Evolutionary conservation across 1,284 basidiomycete species (phyloP), one percentile per base, ranked within the genome.

Genomic region (Pseudozyma hubeiensis): DNA sequence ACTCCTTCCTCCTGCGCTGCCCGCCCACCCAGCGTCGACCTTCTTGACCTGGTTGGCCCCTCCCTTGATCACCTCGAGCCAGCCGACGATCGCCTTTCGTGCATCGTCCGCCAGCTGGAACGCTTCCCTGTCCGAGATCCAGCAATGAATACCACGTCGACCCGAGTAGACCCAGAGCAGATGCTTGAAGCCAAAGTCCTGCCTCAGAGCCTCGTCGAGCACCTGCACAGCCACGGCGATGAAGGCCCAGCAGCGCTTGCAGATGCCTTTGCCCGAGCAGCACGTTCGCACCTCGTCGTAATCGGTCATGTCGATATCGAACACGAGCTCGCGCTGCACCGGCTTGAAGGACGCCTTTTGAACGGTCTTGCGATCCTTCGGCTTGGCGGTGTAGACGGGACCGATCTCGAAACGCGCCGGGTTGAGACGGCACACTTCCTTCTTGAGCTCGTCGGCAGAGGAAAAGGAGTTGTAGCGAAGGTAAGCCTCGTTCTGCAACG

Each of bases 281-380:
- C 97, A 99, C 0, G 93, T 97, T 53, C 97, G 91, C 80, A 99
- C 90, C 63, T 91, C 88, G 85, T 99, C 97, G 86, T 99, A 99
- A 86, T 99, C 96, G 16, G 96, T 97, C 95, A 99, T 97, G 86
- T 99, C 96, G 84, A 99, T 97, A 90, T 99, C 97, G 82, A 99
- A 97, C 1, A 99, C 97, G 34, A 99, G 90, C 85, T 99, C 96
- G 70, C 97, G 91, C 64, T 90, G 89, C 30, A 90, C 85, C 0
- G 96, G 94, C 51, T 89, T 88, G 80, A 98, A 91, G 3, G 89
- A 89, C 7, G 90, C 88, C 7, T 91, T 88, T 3, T 91, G 90
- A 40, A 95, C 87, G 0, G 92, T 92, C 84, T 96, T 97, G 80
- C 90, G 92, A 87, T 98, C 96, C 80, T 90, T 89, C 6, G 95